phyloP scores from a whole-genome alignment of 164 flowering plant species.

The Macadamia tetraphylla region DNA sequence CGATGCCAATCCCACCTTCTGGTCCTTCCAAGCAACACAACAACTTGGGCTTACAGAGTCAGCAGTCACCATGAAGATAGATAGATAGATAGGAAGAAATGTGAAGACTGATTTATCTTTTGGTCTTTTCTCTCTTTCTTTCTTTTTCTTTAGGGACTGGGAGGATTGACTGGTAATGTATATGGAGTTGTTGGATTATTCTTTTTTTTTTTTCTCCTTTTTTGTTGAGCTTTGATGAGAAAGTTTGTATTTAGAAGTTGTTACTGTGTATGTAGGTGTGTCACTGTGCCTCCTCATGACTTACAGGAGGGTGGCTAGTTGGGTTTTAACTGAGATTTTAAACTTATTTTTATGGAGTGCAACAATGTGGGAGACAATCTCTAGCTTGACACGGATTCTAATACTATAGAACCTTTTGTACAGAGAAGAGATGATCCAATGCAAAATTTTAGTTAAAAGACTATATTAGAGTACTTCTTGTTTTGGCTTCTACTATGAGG shows the following conservation, averaged over 20 bases:
- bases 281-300: background rate
- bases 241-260: constrained; percentile 5
- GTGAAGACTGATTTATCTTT: background rate
- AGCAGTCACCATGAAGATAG: constrained; percentile 34
- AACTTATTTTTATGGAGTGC: constrained; percentile 10
- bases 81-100: background rate
- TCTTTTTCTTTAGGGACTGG: background rate
- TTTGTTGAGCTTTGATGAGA: constrained; percentile 1
- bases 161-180: background rate
- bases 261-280: background rate
- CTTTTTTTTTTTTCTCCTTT: background rate
- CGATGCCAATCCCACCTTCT: constrained; percentile 50
- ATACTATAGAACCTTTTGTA: constrained; percentile 4
- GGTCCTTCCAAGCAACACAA: constrained; percentile 82
- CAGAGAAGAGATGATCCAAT: background rate
- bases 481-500: background rate
- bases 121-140: background rate
- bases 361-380: background rate
- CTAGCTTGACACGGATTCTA: constrained; percentile 4
- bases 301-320: too few relatives aligned
- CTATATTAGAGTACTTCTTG: background rate
- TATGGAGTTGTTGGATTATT: constrained; percentile 3
- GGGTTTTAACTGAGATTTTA: background rate
- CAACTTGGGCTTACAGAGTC: constrained; percentile 46
- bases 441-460: background rate